phyloP scores from a whole-genome alignment of 441 rosid genomes.

The Eutrema salsugineum region DNA sequence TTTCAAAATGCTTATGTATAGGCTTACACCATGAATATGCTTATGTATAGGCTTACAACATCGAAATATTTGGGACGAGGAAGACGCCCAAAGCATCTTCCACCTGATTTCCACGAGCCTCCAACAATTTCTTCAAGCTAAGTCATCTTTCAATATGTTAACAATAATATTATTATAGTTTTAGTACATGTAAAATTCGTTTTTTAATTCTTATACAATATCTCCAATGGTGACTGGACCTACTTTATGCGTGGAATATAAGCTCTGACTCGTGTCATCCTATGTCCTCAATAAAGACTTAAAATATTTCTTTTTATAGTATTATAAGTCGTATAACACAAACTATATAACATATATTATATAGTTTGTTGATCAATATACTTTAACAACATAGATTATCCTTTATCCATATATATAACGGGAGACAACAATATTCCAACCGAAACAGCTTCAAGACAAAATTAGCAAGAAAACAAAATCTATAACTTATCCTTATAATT shows the following conservation, averaged over 20 bases:
- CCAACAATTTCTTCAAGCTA: background rate
- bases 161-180: background rate
- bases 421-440: constrained; percentile 6
- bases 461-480: background rate
- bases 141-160: constrained; percentile 9
- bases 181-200: background rate
- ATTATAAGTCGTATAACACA: background rate
- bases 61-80: background rate
- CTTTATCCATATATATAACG: background rate
- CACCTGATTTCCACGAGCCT: constrained; percentile 14
- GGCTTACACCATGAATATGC: constrained; percentile 15
- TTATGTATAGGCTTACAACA: constrained; percentile 23
- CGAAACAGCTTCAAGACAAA: background rate
- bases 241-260: constrained; percentile 10
- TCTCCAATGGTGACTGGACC: constrained; percentile 6
- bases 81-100: background rate
- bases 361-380: background rate
- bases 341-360: background rate
- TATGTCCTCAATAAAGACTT: constrained; percentile 4
- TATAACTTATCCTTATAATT: background rate
- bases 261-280: constrained; percentile 9
- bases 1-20: constrained; percentile 18
- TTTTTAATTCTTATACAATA: background rate
- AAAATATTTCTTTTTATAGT: background rate
- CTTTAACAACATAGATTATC: background rate